Conservation (phyloP, 768 basidiomycete species). For the Royoungia palumana region DNA sequence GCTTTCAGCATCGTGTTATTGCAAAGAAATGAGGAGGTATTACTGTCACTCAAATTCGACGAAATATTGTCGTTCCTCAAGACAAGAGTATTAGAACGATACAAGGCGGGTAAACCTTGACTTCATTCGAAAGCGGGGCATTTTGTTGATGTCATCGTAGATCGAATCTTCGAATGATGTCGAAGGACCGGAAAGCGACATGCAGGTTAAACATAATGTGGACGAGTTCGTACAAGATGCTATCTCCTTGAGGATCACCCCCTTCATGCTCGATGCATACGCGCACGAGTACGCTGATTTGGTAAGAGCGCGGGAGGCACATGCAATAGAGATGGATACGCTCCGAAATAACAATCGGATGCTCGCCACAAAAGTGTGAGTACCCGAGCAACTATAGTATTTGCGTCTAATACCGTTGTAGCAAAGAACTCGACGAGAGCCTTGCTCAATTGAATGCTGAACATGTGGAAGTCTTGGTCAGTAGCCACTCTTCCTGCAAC, state of each 20-base stretch:
- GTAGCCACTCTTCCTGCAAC: slow-evolving; percentile 13
- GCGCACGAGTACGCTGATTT: slow-evolving; percentile 86
- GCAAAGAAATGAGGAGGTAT: slow-evolving; percentile 78
- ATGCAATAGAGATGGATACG: slow-evolving; percentile 78
- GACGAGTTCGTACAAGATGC: slow-evolving; percentile 89
- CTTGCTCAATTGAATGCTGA: slow-evolving; percentile 79
- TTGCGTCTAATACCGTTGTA: slow-evolving; percentile 30
- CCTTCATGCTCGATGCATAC: slow-evolving; percentile 93
- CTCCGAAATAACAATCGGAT: slow-evolving; percentile 77
- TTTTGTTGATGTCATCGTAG: slow-evolving; percentile 12
- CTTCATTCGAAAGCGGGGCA: neutral
- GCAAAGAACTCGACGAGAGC: slow-evolving; percentile 75
- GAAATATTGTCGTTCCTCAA: slow-evolving; percentile 85
- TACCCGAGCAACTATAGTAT: slow-evolving; percentile 7
- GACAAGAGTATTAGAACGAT: slow-evolving; percentile 75
- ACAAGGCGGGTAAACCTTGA: slow-evolving; percentile 45
- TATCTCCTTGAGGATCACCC: slow-evolving; percentile 80
- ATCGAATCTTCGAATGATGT: slow-evolving; percentile 27
- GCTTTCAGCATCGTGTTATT: slow-evolving; percentile 87
- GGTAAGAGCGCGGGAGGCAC: slow-evolving; percentile 73
- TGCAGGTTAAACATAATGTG: slow-evolving; percentile 50
- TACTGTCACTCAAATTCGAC: slow-evolving; percentile 86
- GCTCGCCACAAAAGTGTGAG: slow-evolving; percentile 78
- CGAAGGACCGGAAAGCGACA: slow-evolving; percentile 17
- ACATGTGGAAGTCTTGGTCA: slow-evolving; percentile 72